Percentiles rank a stretch among this genome's conserved stretches.
These are phyloP conservation scores for Kodamaea laetipori DNA, from an alignment of 805 yeast species.

Conservation along the genomic window DNA sequence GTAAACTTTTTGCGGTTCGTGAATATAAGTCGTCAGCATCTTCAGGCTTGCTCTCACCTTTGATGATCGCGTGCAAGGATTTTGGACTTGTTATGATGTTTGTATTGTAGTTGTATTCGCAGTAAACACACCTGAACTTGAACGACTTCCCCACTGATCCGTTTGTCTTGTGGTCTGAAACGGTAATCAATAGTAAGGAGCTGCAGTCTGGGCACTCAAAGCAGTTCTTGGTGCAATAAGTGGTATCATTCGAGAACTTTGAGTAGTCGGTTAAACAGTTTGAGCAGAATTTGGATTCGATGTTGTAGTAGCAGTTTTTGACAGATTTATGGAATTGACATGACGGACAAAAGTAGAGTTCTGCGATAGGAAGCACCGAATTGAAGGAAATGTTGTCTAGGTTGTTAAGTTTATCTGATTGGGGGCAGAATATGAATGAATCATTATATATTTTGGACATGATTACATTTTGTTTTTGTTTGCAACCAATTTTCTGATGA, in stretches of 20 bases:
- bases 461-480: neutral
- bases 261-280: conserved; percentile 41
- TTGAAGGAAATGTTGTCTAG: conserved; percentile 12
- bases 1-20: conserved; percentile 2
- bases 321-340: conserved; percentile 36
- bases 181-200: conserved; percentile 27
- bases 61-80: conserved; percentile 34
- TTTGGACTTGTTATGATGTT: conserved; percentile 43
- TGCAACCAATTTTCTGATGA: no score
- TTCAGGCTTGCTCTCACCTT: conserved; percentile 13
- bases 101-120: conserved; percentile 39
- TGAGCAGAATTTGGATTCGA: conserved; percentile 38
- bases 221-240: conserved; percentile 40
- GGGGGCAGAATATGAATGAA: conserved; percentile 24
- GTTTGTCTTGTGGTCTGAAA: conserved; percentile 17
- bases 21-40: conserved; percentile 3
- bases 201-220: conserved; percentile 41
- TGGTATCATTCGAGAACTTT: conserved; percentile 18
- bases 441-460: conserved; percentile 30
- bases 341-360: conserved; percentile 38
- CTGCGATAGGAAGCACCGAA: conserved; percentile 22
- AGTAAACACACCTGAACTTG: conserved; percentile 38
- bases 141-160: conserved; percentile 35
- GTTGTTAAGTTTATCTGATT: conserved; percentile 10
- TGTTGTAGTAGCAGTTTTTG: conserved; percentile 26